Evolutionary conservation across 352 stramenopile genomes (phyloP).

Genomic region (Albugo candida): DNA sequence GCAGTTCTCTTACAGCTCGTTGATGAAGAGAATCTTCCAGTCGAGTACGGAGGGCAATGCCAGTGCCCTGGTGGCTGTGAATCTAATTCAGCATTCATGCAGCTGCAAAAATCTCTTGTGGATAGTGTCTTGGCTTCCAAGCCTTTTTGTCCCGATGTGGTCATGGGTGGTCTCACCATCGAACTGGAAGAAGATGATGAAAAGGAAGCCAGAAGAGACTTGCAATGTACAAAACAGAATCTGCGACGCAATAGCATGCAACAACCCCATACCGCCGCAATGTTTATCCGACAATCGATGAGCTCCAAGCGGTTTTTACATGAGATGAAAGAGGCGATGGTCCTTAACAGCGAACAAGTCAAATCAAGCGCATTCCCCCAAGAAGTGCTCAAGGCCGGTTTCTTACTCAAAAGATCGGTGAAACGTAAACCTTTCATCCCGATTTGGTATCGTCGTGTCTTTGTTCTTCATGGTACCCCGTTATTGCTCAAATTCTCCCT

Average conservation of each 20-base stretch:
- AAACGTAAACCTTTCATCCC: constrained; percentile 73
- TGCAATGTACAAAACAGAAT: too few species aligned
- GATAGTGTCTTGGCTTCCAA: constrained; percentile 25
- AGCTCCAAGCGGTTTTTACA: too few species aligned
- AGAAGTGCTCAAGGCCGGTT: constrained; percentile 25
- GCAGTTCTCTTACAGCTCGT: constrained; percentile 31
- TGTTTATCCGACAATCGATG: too few species aligned
- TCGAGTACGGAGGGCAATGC: constrained; percentile 51
- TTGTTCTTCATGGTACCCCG: constrained; percentile 36
- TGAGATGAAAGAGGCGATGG: too few species aligned
- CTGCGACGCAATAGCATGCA: too few species aligned
- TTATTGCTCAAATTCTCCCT: background rate
- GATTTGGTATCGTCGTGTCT: constrained; percentile 57
- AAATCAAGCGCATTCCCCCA: too few species aligned
- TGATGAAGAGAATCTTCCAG: constrained; percentile 37
- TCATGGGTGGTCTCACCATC: too few species aligned
- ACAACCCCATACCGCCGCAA: too few species aligned
- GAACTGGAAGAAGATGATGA: too few species aligned
- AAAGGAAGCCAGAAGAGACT: too few species aligned
- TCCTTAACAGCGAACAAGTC: too few species aligned
- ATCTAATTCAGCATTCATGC: constrained; percentile 42
- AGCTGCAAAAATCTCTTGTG: constrained; percentile 28
- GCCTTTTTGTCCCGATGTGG: constrained; percentile 23
- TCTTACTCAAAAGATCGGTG: constrained; percentile 72
- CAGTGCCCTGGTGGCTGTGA: constrained; percentile 42